Evolutionary conservation across 768 basidiomycete species (phyloP).

Genomic region (Tricholoma saponaceum): DNA sequence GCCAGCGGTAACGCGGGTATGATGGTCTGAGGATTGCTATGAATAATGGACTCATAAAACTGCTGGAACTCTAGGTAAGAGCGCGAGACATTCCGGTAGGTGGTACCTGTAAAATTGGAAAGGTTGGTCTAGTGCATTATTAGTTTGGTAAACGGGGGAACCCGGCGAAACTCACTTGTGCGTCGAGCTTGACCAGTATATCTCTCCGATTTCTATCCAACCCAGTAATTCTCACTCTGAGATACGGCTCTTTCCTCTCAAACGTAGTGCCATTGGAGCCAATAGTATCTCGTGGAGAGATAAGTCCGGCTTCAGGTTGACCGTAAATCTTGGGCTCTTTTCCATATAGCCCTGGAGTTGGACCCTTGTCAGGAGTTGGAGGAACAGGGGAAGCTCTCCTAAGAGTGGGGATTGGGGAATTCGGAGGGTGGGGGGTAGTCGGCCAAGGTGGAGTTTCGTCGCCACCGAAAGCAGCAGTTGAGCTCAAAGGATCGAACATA

Average conservation of each 20-base stretch:
- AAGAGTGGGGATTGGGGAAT: constrained; percentile 69
- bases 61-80: constrained; percentile 94
- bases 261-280: constrained; percentile 66
- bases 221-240: constrained; percentile 85
- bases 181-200: constrained; percentile 90
- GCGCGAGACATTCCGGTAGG: constrained; percentile 91
- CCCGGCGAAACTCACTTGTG: constrained; percentile 59
- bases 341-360: constrained; percentile 60
- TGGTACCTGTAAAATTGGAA: constrained; percentile 82
- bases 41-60: constrained; percentile 86
- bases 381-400: constrained; percentile 49
- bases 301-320: constrained; percentile 77
- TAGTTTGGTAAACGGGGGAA: background rate
- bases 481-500: constrained; percentile 75
- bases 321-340: constrained; percentile 86
- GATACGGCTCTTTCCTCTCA: constrained; percentile 78
- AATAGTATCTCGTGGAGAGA: constrained; percentile 66
- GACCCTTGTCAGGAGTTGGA: constrained; percentile 48
- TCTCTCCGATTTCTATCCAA: constrained; percentile 95
- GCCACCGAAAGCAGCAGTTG: constrained; percentile 52
- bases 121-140: constrained; percentile 73
- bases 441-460: constrained; percentile 66
- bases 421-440: constrained; percentile 70
- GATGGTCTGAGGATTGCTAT: constrained; percentile 94
- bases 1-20: constrained; percentile 94